These are phyloP conservation scores for Samsoniella hepiali DNA, from an alignment of 2,329 filamentous ascomycete species.

Conservation along the genomic window DNA sequence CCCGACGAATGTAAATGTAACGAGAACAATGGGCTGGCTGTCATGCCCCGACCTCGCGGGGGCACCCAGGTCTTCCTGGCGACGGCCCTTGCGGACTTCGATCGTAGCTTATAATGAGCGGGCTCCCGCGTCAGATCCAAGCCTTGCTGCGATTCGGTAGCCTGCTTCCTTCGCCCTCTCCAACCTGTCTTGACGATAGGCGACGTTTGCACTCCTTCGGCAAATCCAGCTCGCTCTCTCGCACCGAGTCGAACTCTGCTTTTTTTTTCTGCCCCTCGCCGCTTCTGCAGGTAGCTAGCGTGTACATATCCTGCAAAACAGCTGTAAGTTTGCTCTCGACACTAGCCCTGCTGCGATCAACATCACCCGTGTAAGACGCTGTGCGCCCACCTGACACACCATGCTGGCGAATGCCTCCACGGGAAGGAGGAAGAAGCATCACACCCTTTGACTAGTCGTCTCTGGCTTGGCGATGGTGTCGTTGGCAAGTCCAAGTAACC, in stretches of 20 bases:
- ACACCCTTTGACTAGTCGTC: background rate
- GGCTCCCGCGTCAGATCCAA: background rate
- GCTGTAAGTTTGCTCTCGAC: conserved; percentile 12
- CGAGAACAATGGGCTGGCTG: conserved; percentile 9
- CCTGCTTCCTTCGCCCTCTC: conserved; percentile 4
- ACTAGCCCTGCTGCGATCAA: background rate
- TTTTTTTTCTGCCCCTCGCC: background rate
- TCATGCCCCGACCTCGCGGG: background rate
- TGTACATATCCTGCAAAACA: conserved; percentile 1
- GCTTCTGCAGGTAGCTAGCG: background rate
- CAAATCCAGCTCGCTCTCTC: background rate
- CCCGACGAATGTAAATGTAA: background rate
- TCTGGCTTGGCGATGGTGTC: background rate
- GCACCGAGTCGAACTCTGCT: background rate
- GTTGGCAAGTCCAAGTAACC: background rate
- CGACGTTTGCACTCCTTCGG: background rate
- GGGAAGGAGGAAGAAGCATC: background rate
- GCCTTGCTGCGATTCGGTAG: background rate
- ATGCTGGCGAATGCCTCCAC: conserved; percentile 5
- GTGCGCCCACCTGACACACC: conserved; percentile 16
- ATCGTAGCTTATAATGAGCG: conserved; percentile 7
- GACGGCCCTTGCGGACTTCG: background rate
- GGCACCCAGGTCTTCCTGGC: conserved; percentile 1
- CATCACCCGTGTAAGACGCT: conserved; percentile 14
- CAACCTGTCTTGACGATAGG: conserved; percentile 4